Evolutionary conservation across 2,329 filamentous ascomycete genomes (phyloP).

Genomic region (Neonectria sp.): DNA sequence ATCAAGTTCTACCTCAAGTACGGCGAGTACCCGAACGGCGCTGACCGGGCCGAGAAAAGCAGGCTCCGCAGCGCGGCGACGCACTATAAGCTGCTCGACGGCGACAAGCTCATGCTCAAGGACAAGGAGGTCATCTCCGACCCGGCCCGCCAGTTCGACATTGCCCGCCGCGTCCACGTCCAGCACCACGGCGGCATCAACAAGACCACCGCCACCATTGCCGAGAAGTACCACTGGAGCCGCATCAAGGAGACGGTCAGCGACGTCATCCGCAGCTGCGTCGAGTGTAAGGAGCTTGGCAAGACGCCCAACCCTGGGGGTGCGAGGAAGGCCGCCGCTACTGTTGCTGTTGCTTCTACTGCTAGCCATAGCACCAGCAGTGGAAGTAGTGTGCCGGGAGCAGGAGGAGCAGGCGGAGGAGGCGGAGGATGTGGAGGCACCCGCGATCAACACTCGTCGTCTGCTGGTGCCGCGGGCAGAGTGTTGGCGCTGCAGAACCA

Average conservation of each 20-base stretch:
- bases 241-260: slow-evolving; percentile 98
- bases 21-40: slow-evolving; percentile 91
- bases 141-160: slow-evolving; percentile 90
- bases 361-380: slow-evolving; percentile 22
- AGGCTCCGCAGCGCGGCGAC: slow-evolving; percentile 93
- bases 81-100: slow-evolving; percentile 88
- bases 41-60: slow-evolving; percentile 95
- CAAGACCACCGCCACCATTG: slow-evolving; percentile 95
- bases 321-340: slow-evolving; percentile 37
- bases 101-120: slow-evolving; percentile 93
- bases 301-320: slow-evolving; percentile 64
- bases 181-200: slow-evolving; percentile 92
- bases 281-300: slow-evolving; percentile 86
- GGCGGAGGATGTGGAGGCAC: slow-evolving; percentile 11
- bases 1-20: slow-evolving; percentile 98
- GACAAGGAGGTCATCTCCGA: slow-evolving; percentile 98
- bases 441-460: slow-evolving; percentile 36
- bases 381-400: slow-evolving; percentile 2
- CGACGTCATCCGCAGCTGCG: slow-evolving; percentile 92
- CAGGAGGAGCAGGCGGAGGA: neutral
- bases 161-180: slow-evolving; percentile 83
- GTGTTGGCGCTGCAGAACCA: slow-evolving; percentile 51
- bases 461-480: slow-evolving; percentile 36
- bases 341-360: slow-evolving; percentile 12
- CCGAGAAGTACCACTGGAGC: slow-evolving; percentile 97